Base-by-base conservation (phyloP, 306 rosid species). In the Lablab purpureus region DNA sequence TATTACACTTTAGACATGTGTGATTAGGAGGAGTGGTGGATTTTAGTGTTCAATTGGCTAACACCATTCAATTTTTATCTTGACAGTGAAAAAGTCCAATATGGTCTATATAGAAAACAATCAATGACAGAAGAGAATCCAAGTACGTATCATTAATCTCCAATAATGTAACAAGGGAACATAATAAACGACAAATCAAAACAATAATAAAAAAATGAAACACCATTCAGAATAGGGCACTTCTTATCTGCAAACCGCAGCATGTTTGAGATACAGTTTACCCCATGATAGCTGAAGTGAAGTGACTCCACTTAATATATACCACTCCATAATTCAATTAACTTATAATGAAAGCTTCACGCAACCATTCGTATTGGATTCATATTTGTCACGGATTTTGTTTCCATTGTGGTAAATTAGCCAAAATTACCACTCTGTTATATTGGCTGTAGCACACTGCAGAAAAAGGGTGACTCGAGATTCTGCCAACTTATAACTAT, bases 61-160 rank as follows among this genome's bases (percentile, higher is more conserved):
- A 49, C 59, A 66, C 67, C 83, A 4, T 52, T 63, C 54, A 32
- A 69, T 54, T 71, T 73, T 40, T 71, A 59, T 40, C 75, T 65
- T 80, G 68, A 70, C 27, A 74, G 6, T 51, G 32, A 80, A 77
- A 82, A 18, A 37, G 30, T 22, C 68, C 43, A 55, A 63, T 32
- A 40, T 52, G 67, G 74, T 81, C 85, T 34, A 28, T 1, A 14
- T 0, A 76, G 54, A 79, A 64, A 51, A 34, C 73, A 41, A 80
- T 69, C 27, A 74, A 40, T 21, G 2, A 40, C 21, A 3, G 32
- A 12, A 62, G 72, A 55, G 81, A 84, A 82, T 74, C 84, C 41
- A 70, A 73, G 14, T 71, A 4, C 34, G 41, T 72, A 80, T 77
- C 82, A 86, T 81, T 74, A 74, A 73, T 58, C 62, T 62, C 30